These are phyloP conservation scores for Claviceps sp. DNA, from an alignment of 2,329 filamentous ascomycete species.

Conservation along the genomic window DNA sequence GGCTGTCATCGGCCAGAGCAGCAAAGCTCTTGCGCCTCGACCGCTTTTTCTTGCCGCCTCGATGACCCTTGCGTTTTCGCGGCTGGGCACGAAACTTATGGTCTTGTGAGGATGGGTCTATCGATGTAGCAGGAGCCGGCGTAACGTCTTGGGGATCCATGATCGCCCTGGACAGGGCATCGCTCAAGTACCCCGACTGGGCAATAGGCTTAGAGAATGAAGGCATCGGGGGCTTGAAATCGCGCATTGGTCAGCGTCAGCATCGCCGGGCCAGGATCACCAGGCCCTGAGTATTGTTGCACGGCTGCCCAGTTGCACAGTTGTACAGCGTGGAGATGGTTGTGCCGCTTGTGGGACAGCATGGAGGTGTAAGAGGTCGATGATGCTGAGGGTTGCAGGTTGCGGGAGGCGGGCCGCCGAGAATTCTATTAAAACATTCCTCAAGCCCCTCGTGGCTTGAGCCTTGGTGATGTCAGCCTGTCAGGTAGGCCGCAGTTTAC, in stretches of 20 bases:
- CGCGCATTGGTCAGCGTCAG: not conserved
- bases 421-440: not conserved
- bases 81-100: conserved; percentile 8
- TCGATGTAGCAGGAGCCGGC: conserved; percentile 6
- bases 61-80: conserved; percentile 59
- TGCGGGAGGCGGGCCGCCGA: not conserved
- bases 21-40: conserved; percentile 72
- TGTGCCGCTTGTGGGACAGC: not conserved
- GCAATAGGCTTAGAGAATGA: conserved; percentile 17
- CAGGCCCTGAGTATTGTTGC: not conserved
- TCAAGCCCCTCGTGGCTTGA: too few species aligned
- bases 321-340: not conserved
- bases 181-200: conserved; percentile 16
- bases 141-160: conserved; percentile 5
- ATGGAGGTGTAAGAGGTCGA: not conserved
- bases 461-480: conserved; percentile 1
- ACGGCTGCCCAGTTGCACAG: not conserved
- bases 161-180: conserved; percentile 4
- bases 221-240: not conserved
- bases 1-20: conserved; percentile 41
- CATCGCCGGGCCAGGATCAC: not conserved
- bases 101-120: conserved; percentile 1
- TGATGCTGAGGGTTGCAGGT: not conserved
- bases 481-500: not conserved
- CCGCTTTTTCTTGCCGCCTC: conserved; percentile 66